phyloP scores from a whole-genome alignment of 495 filamentous ascomycete species.

The Elasticomyces elasticus region DNA sequence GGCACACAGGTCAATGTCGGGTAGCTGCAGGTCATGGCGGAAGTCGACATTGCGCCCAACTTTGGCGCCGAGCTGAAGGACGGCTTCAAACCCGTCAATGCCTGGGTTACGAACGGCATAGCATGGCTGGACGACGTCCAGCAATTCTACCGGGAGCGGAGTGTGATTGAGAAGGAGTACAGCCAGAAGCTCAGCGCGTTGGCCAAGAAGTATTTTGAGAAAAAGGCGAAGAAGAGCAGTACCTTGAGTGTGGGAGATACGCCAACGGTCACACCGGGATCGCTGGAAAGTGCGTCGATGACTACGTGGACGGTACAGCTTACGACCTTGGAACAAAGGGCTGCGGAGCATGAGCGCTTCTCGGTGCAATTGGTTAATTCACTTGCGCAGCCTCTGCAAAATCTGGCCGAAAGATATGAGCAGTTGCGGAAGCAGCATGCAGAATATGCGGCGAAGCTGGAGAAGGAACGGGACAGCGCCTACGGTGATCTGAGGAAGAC shows the following conservation, averaged over 20 bases:
- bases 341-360: conserved; percentile 79
- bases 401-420: conserved; percentile 63
- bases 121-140: conserved; percentile 94
- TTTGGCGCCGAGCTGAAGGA: conserved; percentile 44
- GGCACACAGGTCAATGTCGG: conserved; percentile 1
- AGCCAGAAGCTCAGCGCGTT: conserved; percentile 72
- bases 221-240: conserved; percentile 83
- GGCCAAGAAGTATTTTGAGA: conserved; percentile 92
- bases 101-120: conserved; percentile 83
- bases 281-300: conserved; percentile 87
- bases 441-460: conserved; percentile 77
- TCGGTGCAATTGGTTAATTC: conserved; percentile 62
- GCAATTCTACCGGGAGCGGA: conserved; percentile 91
- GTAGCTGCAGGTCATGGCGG: conserved; percentile 16
- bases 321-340: conserved; percentile 74
- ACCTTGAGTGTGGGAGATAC: conserved; percentile 88
- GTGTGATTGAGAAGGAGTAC: conserved; percentile 93
- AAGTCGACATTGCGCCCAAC: conserved; percentile 23
- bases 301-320: conserved; percentile 96
- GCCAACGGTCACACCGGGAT: conserved; percentile 85
- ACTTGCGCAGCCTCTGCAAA: conserved; percentile 76
- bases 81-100: conserved; percentile 86
- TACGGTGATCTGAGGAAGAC: conserved; percentile 81
- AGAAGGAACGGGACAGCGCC: conserved; percentile 73
- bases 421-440: conserved; percentile 86